Base-by-base conservation (phyloP, 257 asterid species). In the Scutellaria barbata region DNA sequence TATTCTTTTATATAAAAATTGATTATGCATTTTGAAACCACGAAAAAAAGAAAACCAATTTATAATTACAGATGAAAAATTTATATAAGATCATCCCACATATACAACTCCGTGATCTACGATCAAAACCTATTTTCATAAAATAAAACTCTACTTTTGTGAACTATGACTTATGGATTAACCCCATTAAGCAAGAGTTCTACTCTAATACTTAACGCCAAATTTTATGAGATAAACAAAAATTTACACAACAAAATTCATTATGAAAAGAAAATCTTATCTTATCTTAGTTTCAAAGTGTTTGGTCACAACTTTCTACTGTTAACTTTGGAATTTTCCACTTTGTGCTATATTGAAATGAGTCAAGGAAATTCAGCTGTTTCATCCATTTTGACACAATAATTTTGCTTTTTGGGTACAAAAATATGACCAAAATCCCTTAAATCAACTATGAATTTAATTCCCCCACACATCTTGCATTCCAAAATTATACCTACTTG, bases 351-450 rank as follows among this genome's bases (percentile, higher is more conserved):
- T 39, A 39, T 20, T 20, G 10, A 73, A 2, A 60, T 11, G 10
- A 40, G 56, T 64, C 72, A 12, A 67, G 14, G 40, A 64, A 62
- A 51, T 52, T 52, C 22, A 71, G 77, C 64, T 52, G 65, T 63
- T 73, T 57, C 20, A 2, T 35, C 43, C 45, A 56, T 52, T 63
- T 73, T 52, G 43, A 45, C 50, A 6, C 42, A 4, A 53, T 13
- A 14, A 22, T 37, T 16, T 8, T 5, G 22, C 4, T 54, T 41
- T 7, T 3, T 50, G 22, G 45, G 7, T 45, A 46, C 13, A 17
- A 8, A n/a, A 48, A 3, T 25, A 18, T 12, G 66, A 69, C 35
- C 5, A 12, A 10, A 18, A 41, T 22, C 25, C 25, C 25, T 22
- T 22, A 22, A 22, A 22, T 14, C 37, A 71, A 12, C 53, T 42